Base-by-base conservation (phyloP, 164 flowering plant species). In the Chimonanthus salicifolius region DNA sequence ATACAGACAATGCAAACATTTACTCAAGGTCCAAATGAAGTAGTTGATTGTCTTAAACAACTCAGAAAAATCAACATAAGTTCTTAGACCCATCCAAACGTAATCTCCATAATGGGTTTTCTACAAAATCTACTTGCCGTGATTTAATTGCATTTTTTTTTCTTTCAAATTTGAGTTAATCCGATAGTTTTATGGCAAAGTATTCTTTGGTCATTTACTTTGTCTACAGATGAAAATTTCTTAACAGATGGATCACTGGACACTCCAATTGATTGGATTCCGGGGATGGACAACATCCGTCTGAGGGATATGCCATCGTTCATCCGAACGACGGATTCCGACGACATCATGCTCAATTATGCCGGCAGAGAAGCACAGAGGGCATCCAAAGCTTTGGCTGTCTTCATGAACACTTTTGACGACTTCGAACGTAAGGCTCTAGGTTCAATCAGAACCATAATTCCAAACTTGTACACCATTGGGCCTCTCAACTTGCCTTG, bases 401-500 rank as follows among this genome's bases (percentile, higher is more conserved):
- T 78, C 20, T 64, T 81, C 18, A 1, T 78, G 47, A 78, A 81
- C 60, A 81, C 83, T 4, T 81, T 78, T 47, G 71, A 72, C 9
- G 79, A 65, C 44, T 21, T 78, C 16, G 81, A 81, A 51, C 65
- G 46, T 2, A 72, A n/a, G 6, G 81, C 70, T 4, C 60, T 81
- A 11, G 69, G 72, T 9, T 76, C 78, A 3, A 49, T 78, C 13
- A 33, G 44, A 18, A 1, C 62, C 44, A 73, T 50, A 43, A 54
- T 72, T 18, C 76, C 44, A 4, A 3, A 49, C 4, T 49, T 71
- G 8, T 79, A 82, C 76, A 62, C 84, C 6, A 20, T 83, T 0
- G 86, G 86, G 5, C 88, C 85, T 0, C 74, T 85, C 7, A 21
- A 46, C 4, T 7, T 69, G 66, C 77, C 80, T 0, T 7, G 58